Evolutionary conservation across 345 rosid genomes (phyloP).

Genomic region (Salix dunnii): DNA sequence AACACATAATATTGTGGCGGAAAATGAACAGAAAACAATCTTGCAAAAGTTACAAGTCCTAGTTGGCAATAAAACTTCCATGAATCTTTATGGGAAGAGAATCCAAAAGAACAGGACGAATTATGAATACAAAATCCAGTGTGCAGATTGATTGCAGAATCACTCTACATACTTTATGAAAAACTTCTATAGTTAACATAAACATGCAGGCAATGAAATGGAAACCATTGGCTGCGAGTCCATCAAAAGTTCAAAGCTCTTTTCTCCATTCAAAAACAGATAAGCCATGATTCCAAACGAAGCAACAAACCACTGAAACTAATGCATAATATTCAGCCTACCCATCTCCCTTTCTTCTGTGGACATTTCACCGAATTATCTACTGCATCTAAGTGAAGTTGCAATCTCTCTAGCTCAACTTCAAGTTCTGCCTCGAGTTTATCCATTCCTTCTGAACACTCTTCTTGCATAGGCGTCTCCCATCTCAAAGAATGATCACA

Average conservation of each 20-base stretch:
- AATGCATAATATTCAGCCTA: constrained; percentile 2
- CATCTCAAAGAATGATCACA: constrained; percentile 30
- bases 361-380: constrained; percentile 24
- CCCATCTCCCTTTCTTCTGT: constrained; percentile 30
- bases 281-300: background rate
- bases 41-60: background rate
- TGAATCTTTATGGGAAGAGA: background rate
- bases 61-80: background rate
- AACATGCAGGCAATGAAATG: background rate
- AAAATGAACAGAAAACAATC: background rate
- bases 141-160: background rate
- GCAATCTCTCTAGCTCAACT: constrained; percentile 61
- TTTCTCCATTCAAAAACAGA: background rate
- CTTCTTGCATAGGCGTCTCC: constrained; percentile 20
- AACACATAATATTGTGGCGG: background rate
- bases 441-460: constrained; percentile 44
- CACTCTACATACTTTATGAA: background rate
- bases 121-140: background rate
- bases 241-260: background rate
- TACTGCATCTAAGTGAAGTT: constrained; percentile 41
- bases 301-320: background rate
- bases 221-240: background rate
- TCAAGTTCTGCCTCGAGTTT: constrained; percentile 73
- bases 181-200: background rate
- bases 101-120: background rate